Base-by-base conservation (phyloP, 2,329 filamentous ascomycete genomes). In the Aspergillus texensis region DNA sequence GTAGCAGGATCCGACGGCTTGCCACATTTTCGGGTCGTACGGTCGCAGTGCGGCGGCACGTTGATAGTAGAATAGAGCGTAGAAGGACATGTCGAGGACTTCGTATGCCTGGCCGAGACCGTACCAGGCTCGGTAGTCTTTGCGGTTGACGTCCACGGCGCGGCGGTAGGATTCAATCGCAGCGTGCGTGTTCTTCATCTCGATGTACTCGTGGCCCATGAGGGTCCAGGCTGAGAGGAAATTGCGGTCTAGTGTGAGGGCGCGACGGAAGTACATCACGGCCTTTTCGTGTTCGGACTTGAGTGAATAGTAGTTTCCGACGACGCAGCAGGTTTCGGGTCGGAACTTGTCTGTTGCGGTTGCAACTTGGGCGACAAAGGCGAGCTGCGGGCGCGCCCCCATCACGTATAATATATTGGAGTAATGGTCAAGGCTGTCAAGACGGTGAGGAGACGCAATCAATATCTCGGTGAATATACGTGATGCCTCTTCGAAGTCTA, bases 21-120 rank as follows among this genome's bases (percentile, higher is more conserved):
- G 91, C 95, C 95, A 99, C 92, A 99, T 96, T 78, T 98, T 98
- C 0, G 94, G 92, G 71, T 99, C 95, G 84, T 94, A 97, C 0
- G 94, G 93, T n/a, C 94, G 88, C 1, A 99, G 83, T 0, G 93
- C 92, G 0, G 94, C 94, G 0, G 95, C 95, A 62, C 95, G 93
- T 75, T 98, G 96, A 81, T 97, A 97, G 79, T 99, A 99, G 86
- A 95, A 98, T 0, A 99, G 81, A 1, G 94, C 94, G 76, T 99
- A 99, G 50, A 94, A 93, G 74, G 97, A 92, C 93, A 97, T 97
- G 79, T 99, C 95, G 10, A 99, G 86, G 70, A 99, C 91, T 77
- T 99, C 95, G 74, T 99, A 99, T 1, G 95, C 96, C 76, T 98
- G 94, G 0, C 95, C 95, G 0, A 99, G 84, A 39, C 95, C 95